Base-by-base conservation (phyloP, 805 yeast species). In the Wickerhamiella domercqiae region DNA sequence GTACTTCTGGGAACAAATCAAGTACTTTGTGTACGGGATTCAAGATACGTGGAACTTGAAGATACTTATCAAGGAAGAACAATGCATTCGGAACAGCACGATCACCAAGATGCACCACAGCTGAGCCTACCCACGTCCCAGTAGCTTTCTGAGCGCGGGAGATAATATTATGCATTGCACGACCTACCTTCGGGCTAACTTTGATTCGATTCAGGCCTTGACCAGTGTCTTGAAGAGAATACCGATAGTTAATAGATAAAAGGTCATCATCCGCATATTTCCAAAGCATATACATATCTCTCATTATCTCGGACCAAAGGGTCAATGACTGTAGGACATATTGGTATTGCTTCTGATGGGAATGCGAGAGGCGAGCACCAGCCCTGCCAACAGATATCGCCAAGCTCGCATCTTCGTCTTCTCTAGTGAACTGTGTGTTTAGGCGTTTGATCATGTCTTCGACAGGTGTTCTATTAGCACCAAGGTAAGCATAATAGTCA, bases 51-150 rank as follows among this genome's bases (percentile, higher is more conserved):
- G 90, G 90, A 2, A 80, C 81, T 54, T 79, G 93, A 21, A 76
- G 68, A 52, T 79, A 79, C 53, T 80, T 79, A 55, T 79, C 90
- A 37, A 79, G 57, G 61, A 79, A 79, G 52, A 78, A 78, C 42
- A 80, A 54, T 0, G 87, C 84, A 53, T 79, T 79, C 2, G 93
- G 93, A 4, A 79, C 93, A 1, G 86, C 79, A 48, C 75, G 78
- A 54, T 79, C 93, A 29, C 90, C 93, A 14, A 80, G 51, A 55
- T 79, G 93, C 18, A 79, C 78, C 17, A 77, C 87, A 13, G 79
- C 71, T 4, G 82, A 73, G 2, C 93, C 93, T 24, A 79, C 76
- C 87, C 90, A 79, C 2, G 68, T 59, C 3, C 76, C 70, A 17
- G 79, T 70, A 35, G 64, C 63, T 21, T 61, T 54, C 50, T 79